Base-by-base conservation (phyloP, 2,329 filamentous ascomycete species). In the Ophiocordyceps camponoti-rufipedis region DNA sequence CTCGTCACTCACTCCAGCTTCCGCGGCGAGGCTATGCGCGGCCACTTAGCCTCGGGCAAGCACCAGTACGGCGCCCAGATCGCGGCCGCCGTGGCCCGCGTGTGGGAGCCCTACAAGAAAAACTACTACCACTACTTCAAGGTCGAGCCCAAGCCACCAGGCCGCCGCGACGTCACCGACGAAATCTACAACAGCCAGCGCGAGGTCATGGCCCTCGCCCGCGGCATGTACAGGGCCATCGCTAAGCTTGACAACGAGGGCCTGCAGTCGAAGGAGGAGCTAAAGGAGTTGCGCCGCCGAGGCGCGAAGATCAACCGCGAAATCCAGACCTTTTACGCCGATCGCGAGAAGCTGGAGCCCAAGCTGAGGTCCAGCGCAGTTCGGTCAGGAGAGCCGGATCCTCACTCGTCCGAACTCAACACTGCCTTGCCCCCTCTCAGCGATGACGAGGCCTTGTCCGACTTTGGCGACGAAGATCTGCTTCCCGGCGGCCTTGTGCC, bases 21-120 rank as follows among this genome's bases (percentile, higher is more conserved):
- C 48, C 59, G 61, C 23, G 43, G 50, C 14, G 52, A 54, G 44
- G 56, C 58, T 12, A 51, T 55, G n/a, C 47, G 51, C 2, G 59
- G 62, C 32, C 49, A 60, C n/a, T 45, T 52, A n/a, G 49, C 51
- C 18, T 56, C 48, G 8, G 65, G 64, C 40, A 66, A 66, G 53
- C 55, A 54, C 7, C 63, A 59, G 0, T 71, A 71, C 52, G 74
- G 70, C 47, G 53, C 59, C 28, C 74, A 76, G 52, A 64, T 80
- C 40, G 54, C 62, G 28, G 53, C 56, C 4, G 75, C 74, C 14
- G 60, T 80, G 18, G 59, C 66, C 14, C 63, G 63, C 16, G 58
- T 79, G 29, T 74, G 69, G 67, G 59, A 64, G 18, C 70, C 70
- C 4, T 68, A 73, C 54, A 62, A 59, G 46, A 56, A 56, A 16